Percentiles rank a stretch among this genome's conserved stretches.
These are phyloP conservation scores for Colletotrichum lindemuthianum DNA, from an alignment of 2,329 filamentous ascomycete species.

Conservation along the genomic window DNA sequence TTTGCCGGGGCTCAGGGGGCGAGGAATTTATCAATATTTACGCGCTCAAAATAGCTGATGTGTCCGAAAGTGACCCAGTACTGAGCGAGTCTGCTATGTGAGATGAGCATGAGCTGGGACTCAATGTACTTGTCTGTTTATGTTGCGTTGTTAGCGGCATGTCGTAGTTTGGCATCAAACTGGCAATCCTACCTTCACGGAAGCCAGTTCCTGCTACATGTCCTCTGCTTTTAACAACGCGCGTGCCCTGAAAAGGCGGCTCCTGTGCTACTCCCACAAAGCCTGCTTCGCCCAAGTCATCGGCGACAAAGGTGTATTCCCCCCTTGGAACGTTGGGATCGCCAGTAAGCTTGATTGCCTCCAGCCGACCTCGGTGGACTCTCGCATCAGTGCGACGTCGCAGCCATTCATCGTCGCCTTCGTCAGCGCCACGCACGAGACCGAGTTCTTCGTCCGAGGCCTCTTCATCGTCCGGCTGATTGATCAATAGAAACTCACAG, in stretches of 20 bases:
- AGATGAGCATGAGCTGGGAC: slow-evolving; percentile 81
- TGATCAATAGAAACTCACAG: slow-evolving; percentile 85
- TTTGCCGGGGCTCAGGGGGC: slow-evolving; percentile 35
- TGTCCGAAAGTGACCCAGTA: slow-evolving; percentile 77
- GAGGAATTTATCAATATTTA: slow-evolving; percentile 66
- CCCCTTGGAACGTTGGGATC: slow-evolving; percentile 91
- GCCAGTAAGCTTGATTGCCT: slow-evolving; percentile 91
- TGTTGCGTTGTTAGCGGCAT: not conserved
- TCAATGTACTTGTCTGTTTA: slow-evolving; percentile 76
- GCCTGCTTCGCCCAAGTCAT: slow-evolving; percentile 77
- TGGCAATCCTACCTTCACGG: slow-evolving; percentile 68
- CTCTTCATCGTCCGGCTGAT: slow-evolving; percentile 74
- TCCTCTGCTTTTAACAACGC: slow-evolving; percentile 78
- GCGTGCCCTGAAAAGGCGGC: slow-evolving; percentile 75
- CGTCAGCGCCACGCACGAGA: slow-evolving; percentile 50
- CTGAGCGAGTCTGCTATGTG: slow-evolving; percentile 80
- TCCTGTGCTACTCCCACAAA: slow-evolving; percentile 73
- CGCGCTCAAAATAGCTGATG: slow-evolving; percentile 69
- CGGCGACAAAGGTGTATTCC: slow-evolving; percentile 81
- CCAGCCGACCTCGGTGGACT: slow-evolving; percentile 73
- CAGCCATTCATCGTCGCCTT: slow-evolving; percentile 59
- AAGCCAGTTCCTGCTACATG: slow-evolving; percentile 84
- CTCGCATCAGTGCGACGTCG: slow-evolving; percentile 55
- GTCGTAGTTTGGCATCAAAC: not conserved
- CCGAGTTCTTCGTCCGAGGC: slow-evolving; percentile 52